phyloP scores from a whole-genome alignment of 768 basidiomycete genomes.

The Cystobasidium onofrii region DNA sequence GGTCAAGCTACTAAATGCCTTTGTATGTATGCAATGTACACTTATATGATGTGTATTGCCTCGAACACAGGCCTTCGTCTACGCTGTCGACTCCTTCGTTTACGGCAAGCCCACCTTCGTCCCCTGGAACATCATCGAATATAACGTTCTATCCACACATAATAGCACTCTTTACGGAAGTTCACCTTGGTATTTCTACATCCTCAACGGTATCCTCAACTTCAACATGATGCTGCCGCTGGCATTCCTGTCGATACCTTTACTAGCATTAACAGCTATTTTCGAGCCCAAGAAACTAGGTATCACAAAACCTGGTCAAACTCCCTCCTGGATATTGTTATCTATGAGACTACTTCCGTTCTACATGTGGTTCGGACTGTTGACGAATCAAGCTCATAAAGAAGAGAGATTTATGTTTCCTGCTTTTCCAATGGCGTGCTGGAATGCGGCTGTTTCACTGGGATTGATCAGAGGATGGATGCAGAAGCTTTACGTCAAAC shows the following conservation, averaged over 20 bases:
- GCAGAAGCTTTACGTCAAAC: slow-evolving; percentile 63
- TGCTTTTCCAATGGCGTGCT: slow-evolving; percentile 78
- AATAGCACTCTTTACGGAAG: slow-evolving; percentile 90
- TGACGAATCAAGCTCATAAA: slow-evolving; percentile 80
- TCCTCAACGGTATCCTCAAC: slow-evolving; percentile 81
- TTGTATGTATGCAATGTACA: too few relatives aligned
- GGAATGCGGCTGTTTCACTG: slow-evolving; percentile 83
- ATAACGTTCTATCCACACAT: slow-evolving; percentile 76
- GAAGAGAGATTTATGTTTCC: slow-evolving; percentile 99
- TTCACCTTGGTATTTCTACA: slow-evolving; percentile 74
- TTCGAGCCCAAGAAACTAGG: slow-evolving; percentile 65
- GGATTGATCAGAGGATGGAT: slow-evolving; percentile 81
- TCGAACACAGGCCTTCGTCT: slow-evolving; percentile 64
- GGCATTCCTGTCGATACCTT: slow-evolving; percentile 71
- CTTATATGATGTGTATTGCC: neutral
- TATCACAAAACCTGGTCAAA: slow-evolving; percentile 39
- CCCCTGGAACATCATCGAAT: slow-evolving; percentile 85
- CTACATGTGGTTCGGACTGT: slow-evolving; percentile 79
- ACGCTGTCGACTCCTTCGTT: slow-evolving; percentile 71
- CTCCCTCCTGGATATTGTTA: slow-evolving; percentile 55
- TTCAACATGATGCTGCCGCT: slow-evolving; percentile 80
- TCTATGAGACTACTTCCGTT: slow-evolving; percentile 72
- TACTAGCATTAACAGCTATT: slow-evolving; percentile 62
- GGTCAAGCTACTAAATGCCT: neutral
- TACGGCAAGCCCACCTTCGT: slow-evolving; percentile 72